Conservation (phyloP, 768 basidiomycete species). For the Crassisporium funariophilum region DNA sequence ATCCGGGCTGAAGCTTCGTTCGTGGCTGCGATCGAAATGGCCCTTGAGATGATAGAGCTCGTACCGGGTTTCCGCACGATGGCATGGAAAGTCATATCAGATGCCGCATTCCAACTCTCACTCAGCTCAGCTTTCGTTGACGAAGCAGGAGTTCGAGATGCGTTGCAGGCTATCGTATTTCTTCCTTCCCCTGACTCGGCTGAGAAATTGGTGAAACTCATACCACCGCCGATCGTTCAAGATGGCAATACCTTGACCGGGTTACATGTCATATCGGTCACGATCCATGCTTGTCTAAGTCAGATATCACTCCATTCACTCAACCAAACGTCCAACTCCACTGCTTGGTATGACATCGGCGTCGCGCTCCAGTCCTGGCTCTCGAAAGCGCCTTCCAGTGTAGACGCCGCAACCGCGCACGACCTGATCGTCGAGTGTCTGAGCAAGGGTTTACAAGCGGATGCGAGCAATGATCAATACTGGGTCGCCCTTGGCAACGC, state of each 20-base stretch:
- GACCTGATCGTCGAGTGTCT: slow-evolving; percentile 55
- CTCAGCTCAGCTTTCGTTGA: slow-evolving; percentile 50
- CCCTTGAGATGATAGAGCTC: slow-evolving; percentile 49
- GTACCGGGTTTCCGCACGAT: slow-evolving; percentile 67
- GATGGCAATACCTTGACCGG: slow-evolving; percentile 28
- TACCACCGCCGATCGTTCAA: slow-evolving; percentile 33
- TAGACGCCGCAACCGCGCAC: slow-evolving; percentile 32
- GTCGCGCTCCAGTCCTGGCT: slow-evolving; percentile 58
- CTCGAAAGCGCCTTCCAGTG: slow-evolving; percentile 24
- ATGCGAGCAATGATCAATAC: slow-evolving; percentile 69
- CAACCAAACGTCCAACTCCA: slow-evolving; percentile 50
- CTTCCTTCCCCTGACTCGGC: slow-evolving; percentile 42
- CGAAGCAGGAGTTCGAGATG: slow-evolving; percentile 36
- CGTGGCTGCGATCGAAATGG: slow-evolving; percentile 53
- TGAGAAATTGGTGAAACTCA: slow-evolving; percentile 42
- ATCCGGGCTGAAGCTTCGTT: slow-evolving; percentile 77
- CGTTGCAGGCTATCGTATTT: slow-evolving; percentile 34
- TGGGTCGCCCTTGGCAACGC: slow-evolving; percentile 86
- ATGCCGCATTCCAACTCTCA: slow-evolving; percentile 73
- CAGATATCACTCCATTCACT: slow-evolving; percentile 58
- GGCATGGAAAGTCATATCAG: slow-evolving; percentile 84
- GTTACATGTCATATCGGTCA: slow-evolving; percentile 47
- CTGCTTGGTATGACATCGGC: slow-evolving; percentile 77
- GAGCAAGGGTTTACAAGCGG: slow-evolving; percentile 71
- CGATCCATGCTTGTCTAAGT: slow-evolving; percentile 62